phyloP scores from a whole-genome alignment of 2,329 filamentous ascomycete genomes.

The Fusarium sp. region DNA sequence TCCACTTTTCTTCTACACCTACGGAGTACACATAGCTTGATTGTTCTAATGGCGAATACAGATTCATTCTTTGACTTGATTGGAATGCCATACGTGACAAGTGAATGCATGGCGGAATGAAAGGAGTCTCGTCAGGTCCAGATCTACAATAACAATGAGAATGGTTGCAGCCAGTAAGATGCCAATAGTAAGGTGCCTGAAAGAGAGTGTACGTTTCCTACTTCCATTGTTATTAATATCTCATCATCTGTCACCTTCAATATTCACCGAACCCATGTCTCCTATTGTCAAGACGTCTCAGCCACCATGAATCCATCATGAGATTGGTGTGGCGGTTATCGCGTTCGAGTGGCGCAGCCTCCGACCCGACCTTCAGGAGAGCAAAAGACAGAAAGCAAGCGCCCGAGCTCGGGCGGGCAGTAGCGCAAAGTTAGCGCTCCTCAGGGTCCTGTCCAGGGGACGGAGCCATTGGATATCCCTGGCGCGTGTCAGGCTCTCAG shows the following conservation, averaged over 20 bases:
- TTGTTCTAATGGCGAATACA: background rate
- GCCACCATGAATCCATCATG: slow-evolving; percentile 4
- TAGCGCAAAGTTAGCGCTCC: slow-evolving; percentile 27
- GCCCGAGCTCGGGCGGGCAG: slow-evolving; percentile 12
- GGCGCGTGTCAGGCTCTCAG: slow-evolving; percentile 32
- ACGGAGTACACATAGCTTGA: background rate
- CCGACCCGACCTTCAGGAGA: background rate
- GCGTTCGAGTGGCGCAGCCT: background rate
- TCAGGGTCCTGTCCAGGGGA: slow-evolving; percentile 28
- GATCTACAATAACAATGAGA: background rate
- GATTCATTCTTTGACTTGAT: background rate
- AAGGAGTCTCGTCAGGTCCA: background rate
- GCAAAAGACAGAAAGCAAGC: slow-evolving; percentile 2
- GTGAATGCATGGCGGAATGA: background rate
- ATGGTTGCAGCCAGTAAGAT: background rate
- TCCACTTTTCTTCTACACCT: background rate
- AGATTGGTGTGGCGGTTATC: background rate
- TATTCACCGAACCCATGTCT: background rate
- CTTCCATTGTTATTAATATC: background rate
- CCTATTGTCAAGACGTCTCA: background rate
- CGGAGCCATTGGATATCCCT: slow-evolving; percentile 7
- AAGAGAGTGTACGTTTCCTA: background rate
- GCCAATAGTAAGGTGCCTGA: background rate
- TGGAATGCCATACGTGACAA: background rate
- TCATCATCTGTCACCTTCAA: background rate